Evolutionary conservation across 169 alveolate species (phyloP), one percentile per base, ranked within the genome.

Genomic region (Sarcocystis neurona): DNA sequence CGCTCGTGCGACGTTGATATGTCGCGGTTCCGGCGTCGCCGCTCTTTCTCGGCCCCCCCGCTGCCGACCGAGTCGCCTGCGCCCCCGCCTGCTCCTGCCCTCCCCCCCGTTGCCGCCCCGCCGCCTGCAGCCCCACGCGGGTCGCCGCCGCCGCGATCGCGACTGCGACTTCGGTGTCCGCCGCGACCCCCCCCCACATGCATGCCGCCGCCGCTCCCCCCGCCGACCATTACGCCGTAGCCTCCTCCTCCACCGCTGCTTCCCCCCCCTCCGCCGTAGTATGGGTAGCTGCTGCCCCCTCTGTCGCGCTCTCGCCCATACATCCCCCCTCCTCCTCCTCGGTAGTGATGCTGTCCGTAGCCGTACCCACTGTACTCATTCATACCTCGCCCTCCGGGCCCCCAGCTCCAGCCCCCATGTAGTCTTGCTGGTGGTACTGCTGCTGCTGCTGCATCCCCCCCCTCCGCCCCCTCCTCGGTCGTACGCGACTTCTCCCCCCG

Each of bases 1-100:
- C 95, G 2, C 39, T 39, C 90, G 5, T 60, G 72, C 3, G 58
- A 39, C 77, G 86, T 75, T 32, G 75, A 56, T 0, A 86, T 86
- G 53, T 86, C 91, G 5, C 86, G 44, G 48, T 86, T 86, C 12
- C 72, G 78, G 0, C 91, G 60, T 56, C 27, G 43, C 56, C 48
- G 66, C 63, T 39, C n/a, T 5, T 23, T 32, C 70, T 30, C 37
- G 37, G 4, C 56, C 20, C 80, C 56, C 32, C 53, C 44, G 20
- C 56, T 32, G 10, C 53, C 80, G 53, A n/a, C 23, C 3, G 41
- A 8, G 12, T 5, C 27, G n/a, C 37, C 41, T 15, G 12, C 75
- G 10, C 53, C 53, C 34, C n/a, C 47, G 6, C 44, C 37, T 0
- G 53, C 15, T 12, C 56, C 44, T 53, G 80, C 56, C 6, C 53